phyloP scores from a whole-genome alignment of 495 filamentous ascomycete species.

The Opeltia flavorubescens region DNA sequence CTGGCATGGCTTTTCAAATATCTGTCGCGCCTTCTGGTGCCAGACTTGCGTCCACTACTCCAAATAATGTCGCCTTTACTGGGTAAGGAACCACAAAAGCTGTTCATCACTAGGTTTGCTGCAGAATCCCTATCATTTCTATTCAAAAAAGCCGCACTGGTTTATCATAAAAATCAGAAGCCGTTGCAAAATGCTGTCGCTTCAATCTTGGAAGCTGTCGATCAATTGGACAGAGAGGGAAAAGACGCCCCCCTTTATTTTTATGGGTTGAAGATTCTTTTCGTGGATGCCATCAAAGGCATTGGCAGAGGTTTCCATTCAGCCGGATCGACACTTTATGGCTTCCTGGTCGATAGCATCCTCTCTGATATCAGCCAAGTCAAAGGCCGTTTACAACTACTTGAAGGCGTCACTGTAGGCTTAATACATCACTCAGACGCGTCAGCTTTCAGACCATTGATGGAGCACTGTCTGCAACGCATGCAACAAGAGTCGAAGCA shows the following conservation, averaged over 20 bases:
- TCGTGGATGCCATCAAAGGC: conserved; percentile 76
- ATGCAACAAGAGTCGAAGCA: conserved; percentile 18
- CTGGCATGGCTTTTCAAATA: conserved; percentile 97
- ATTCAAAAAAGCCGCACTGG: conserved; percentile 68
- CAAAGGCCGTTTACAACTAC: conserved; percentile 41
- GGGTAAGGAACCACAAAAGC: conserved; percentile 65
- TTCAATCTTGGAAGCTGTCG: conserved; percentile 55
- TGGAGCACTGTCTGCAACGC: conserved; percentile 42
- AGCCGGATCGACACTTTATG: conserved; percentile 54
- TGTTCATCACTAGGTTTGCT: conserved; percentile 77
- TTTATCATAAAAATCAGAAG: conserved; percentile 51
- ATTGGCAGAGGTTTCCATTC: conserved; percentile 70
- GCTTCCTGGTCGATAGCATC: conserved; percentile 39
- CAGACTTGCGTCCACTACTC: conserved; percentile 72
- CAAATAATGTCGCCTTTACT: conserved; percentile 73
- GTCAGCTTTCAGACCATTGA: conserved; percentile 45
- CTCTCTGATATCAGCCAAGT: conserved; percentile 29
- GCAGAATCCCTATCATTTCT: conserved; percentile 93
- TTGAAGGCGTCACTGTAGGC: conserved; percentile 60
- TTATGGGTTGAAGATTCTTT: conserved; percentile 79
- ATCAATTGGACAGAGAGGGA: conserved; percentile 34
- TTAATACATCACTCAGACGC: conserved; percentile 67
- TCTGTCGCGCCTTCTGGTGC: conserved; percentile 68
- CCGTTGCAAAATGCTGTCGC: conserved; percentile 54
- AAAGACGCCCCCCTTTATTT: conserved; percentile 45